phyloP scores from a whole-genome alignment of 768 basidiomycete genomes.

The Russula emetica region DNA sequence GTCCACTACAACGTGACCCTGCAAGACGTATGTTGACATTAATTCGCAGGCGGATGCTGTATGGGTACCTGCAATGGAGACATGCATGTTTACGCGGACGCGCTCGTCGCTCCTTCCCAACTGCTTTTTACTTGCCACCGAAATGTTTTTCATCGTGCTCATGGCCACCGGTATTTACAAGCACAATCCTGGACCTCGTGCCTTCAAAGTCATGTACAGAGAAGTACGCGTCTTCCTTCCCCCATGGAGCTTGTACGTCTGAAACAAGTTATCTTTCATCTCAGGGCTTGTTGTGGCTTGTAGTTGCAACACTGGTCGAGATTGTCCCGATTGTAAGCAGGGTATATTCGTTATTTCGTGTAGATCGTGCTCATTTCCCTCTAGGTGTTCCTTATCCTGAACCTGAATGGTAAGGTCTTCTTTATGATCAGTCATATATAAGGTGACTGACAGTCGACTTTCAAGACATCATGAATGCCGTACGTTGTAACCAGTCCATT shows the following conservation, averaged over 20 bases:
- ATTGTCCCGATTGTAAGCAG: constrained; percentile 15
- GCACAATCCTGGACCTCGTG: constrained; percentile 12
- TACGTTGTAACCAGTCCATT: constrained; percentile 4
- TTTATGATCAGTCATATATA: not conserved
- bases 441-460: constrained; percentile 2
- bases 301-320: constrained; percentile 7
- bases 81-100: not conserved
- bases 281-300: constrained; percentile 25
- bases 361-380: not conserved
- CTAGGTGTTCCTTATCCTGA: constrained; percentile 21
- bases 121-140: not conserved
- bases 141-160: constrained; percentile 6
- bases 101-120: constrained; percentile 5
- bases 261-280: not conserved
- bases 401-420: constrained; percentile 15
- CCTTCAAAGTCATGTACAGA: constrained; percentile 20
- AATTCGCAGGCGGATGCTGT: not conserved
- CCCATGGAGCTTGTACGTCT: not conserved
- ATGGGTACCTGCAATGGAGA: not conserved
- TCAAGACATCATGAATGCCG: constrained; percentile 19
- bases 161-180: constrained; percentile 16
- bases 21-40: not conserved
- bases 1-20: not conserved
- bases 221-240: constrained; percentile 8
- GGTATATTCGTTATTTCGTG: not conserved